A percentile compares a stretch with the other conserved stretches of the same genome.
Evolutionary conservation across 257 asterid genomes (phyloP).

Genomic region (Schizonepeta tenuifolia): DNA sequence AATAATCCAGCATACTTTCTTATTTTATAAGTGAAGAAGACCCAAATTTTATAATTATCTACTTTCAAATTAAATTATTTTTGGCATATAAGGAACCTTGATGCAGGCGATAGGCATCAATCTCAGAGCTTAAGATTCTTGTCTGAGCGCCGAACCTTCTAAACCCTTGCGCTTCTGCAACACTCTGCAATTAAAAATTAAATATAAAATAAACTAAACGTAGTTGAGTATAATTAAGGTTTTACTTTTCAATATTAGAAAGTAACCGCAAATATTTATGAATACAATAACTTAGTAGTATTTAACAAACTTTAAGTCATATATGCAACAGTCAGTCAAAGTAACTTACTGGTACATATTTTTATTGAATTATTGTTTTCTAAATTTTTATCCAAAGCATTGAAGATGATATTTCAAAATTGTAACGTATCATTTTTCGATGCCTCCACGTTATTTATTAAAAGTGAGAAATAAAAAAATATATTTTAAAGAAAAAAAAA

Average conservation of each 20-base stretch:
- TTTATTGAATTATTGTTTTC: neutral
- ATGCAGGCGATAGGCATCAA: constrained; percentile 37
- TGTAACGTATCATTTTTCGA: neutral
- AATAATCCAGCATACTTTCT: neutral
- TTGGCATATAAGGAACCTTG: constrained; percentile 9
- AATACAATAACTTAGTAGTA: neutral
- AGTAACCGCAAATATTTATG: neutral
- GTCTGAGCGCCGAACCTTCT: constrained; percentile 70
- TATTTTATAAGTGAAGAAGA: constrained; percentile 13
- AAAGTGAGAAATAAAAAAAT: too few relatives aligned
- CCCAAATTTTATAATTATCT: constrained; percentile 20
- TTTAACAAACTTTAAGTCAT: neutral
- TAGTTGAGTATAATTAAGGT: constrained; percentile 21
- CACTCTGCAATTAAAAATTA: constrained; percentile 8
- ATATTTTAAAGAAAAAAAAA: too few relatives aligned
- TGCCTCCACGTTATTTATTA: too few relatives aligned
- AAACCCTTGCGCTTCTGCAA: constrained; percentile 41
- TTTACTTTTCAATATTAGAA: neutral
- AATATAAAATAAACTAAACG: neutral
- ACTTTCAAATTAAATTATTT: constrained; percentile 21
- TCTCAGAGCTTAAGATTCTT: constrained; percentile 59
- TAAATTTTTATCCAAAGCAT: neutral
- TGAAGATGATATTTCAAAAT: neutral
- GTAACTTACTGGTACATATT: neutral
- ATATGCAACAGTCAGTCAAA: constrained; percentile 2